Base-by-base conservation (phyloP, 441 rosid species). In the Gossypium armourianum region DNA sequence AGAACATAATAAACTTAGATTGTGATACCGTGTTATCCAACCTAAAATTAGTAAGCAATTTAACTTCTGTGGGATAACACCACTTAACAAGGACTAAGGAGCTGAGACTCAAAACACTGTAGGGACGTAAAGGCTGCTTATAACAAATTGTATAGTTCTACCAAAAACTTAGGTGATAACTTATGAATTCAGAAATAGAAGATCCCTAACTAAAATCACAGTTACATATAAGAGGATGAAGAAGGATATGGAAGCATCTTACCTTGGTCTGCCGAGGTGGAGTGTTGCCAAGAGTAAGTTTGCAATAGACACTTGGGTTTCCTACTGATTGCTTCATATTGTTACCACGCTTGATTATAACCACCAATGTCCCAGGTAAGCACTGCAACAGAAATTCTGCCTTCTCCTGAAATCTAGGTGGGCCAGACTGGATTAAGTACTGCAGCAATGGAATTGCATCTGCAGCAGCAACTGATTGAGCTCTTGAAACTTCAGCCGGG, bases 271-370 rank as follows among this genome's bases (percentile, higher is more conserved):
- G 97, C 82, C 85, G 83, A 2, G 97, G 96, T 3, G 97, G 93
- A 59, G 83, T 87, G 79, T 85, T 96, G 52, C 98, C 97, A 12
- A 96, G 92, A 0, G 97, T 91, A 62, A 96, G 87, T 83, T 96
- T 96, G 81, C 99, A 96, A 71, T 19, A 96, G 36, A 90, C 97
- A 17, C 97, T 90, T 6, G 99, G 97, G 72, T 93, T 96, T 56
- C 99, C 99, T 4, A 93, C 98, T 0, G 99, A 96, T 78, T 96
- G 99, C 79, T 96, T 96, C 98, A 96, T 96, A 66, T 96, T 96
- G 81, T 87, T 93, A 71, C 99, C 99, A 26, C 96, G 92, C 79
- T 91, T 96, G 78, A 96, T 91, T 55, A 90, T 87, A 71, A 93
- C 99, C 26, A 93, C 89, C 67, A 96, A 71, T 4, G 99, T 96